phyloP scores from a whole-genome alignment of 2,329 filamentous ascomycete genomes.

The Fusarium humuli region DNA sequence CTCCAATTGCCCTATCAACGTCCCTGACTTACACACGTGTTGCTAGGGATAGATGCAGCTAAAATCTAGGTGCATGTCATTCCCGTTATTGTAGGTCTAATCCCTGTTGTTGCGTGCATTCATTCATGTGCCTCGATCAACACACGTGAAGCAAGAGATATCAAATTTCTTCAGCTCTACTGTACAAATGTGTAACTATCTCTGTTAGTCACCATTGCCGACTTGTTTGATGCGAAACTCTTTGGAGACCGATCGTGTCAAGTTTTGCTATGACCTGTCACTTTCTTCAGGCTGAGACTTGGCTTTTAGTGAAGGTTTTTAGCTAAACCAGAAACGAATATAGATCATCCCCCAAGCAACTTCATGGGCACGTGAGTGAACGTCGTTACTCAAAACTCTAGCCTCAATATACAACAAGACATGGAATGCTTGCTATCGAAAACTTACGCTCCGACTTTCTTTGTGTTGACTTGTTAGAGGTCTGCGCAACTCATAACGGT shows the following conservation, averaged over 20 bases:
- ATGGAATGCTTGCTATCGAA: conserved; percentile 9
- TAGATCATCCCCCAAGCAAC: conserved; percentile 31
- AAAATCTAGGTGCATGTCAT: conserved; percentile 32
- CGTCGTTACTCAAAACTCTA: conserved; percentile 9
- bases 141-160: conserved; percentile 27
- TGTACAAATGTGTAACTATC: background rate
- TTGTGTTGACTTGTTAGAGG: background rate
- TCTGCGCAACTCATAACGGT: too few species aligned
- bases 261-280: background rate
- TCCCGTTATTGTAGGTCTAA: conserved; percentile 3
- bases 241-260: background rate
- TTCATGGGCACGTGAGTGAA: background rate
- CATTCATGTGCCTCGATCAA: conserved; percentile 27
- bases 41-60: conserved; percentile 8
- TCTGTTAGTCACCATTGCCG: background rate
- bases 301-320: conserved; percentile 20
- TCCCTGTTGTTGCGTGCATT: conserved; percentile 32
- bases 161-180: background rate
- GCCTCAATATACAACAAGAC: conserved; percentile 3
- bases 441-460: background rate
- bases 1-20: conserved; percentile 38
- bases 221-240: background rate
- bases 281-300: conserved; percentile 2
- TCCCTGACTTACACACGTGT: conserved; percentile 34
- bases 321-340: conserved; percentile 27